phyloP scores from a whole-genome alignment of 2,329 filamentous ascomycete genomes.

The Aplosporella prunicola region DNA sequence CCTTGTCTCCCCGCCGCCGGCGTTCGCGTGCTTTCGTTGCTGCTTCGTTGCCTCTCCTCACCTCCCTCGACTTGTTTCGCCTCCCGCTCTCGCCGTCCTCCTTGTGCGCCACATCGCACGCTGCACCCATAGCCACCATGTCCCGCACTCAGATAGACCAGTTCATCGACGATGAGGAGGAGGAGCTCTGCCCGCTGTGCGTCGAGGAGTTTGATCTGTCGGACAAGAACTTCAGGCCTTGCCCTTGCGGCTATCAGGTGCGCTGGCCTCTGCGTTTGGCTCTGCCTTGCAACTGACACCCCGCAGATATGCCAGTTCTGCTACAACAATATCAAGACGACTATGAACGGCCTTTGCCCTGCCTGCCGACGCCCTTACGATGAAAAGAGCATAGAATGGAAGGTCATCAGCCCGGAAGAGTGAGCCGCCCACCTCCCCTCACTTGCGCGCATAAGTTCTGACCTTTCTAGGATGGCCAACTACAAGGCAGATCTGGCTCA shows the following conservation, averaged over 20 bases:
- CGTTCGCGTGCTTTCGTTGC: conserved; percentile 7
- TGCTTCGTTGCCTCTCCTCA: conserved; percentile 1
- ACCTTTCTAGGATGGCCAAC: conserved; percentile 52
- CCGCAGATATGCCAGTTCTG: conserved; percentile 95
- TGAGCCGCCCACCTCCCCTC: conserved; percentile 41
- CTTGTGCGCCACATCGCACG: conserved; percentile 7
- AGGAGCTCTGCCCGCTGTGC: conserved; percentile 72
- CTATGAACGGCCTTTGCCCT: conserved; percentile 95
- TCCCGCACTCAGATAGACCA: conserved; percentile 42
- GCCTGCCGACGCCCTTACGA: conserved; percentile 93
- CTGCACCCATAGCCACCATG: conserved; percentile 26
- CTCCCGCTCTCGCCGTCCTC: not conserved
- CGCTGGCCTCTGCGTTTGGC: conserved; percentile 18
- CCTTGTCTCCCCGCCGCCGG: conserved; percentile 6
- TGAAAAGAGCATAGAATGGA: conserved; percentile 95
- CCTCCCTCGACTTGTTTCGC: not conserved
- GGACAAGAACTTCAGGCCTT: conserved; percentile 93
- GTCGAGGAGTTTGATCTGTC: conserved; percentile 98
- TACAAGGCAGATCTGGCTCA: conserved; percentile 65
- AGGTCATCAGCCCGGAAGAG: conserved; percentile 91
- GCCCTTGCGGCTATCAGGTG: conserved; percentile 97
- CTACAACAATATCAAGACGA: conserved; percentile 98
- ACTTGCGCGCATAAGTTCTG: conserved; percentile 15
- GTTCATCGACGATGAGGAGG: conserved; percentile 45
- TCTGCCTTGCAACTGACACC: conserved; percentile 4